A percentile compares a stretch with the other conserved stretches of the same genome.
Evolutionary conservation across 1,284 basidiomycete genomes (phyloP).

Genomic region (Heterobasidion irregulare): DNA sequence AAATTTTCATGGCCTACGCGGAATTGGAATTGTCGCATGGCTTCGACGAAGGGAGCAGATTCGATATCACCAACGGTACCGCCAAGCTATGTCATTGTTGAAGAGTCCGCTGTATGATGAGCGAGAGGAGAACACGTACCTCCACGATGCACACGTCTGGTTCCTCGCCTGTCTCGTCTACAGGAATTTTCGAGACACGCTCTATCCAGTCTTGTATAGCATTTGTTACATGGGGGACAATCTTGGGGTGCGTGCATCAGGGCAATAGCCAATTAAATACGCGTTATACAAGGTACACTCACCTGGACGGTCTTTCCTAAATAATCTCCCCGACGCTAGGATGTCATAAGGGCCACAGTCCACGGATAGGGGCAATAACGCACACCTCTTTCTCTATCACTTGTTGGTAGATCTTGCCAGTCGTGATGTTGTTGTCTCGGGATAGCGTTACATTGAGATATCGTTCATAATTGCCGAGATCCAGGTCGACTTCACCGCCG

Average conservation of each 20-base stretch:
- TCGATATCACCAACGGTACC: constrained; percentile 97
- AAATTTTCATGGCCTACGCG: constrained; percentile 97
- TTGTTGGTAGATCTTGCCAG: constrained; percentile 95
- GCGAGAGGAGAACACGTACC: constrained; percentile 31
- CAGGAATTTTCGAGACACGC: constrained; percentile 87
- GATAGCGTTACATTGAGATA: constrained; percentile 94
- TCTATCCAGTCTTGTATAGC: constrained; percentile 99
- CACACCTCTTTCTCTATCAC: constrained; percentile 96
- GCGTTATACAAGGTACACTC: constrained; percentile 11
- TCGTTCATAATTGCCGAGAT: constrained; percentile 97
- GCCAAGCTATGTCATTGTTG: constrained; percentile 56
- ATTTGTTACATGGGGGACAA: constrained; percentile 94
- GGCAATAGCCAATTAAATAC: too few relatives aligned
- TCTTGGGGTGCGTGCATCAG: constrained; percentile 39
- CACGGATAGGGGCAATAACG: constrained; percentile 13
- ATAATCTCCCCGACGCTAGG: constrained; percentile 89
- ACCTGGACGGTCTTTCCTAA: constrained; percentile 95
- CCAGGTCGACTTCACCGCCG: constrained; percentile 96
- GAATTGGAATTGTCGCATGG: constrained; percentile 99
- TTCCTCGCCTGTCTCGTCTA: constrained; percentile 88
- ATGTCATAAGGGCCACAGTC: not conserved
- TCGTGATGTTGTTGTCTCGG: constrained; percentile 97
- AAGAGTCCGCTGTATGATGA: not conserved
- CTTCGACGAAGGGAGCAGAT: constrained; percentile 96
- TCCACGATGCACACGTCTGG: constrained; percentile 98